phyloP scores from a whole-genome alignment of 176 grass and related monocot species.

The Oryza brachyantha region DNA sequence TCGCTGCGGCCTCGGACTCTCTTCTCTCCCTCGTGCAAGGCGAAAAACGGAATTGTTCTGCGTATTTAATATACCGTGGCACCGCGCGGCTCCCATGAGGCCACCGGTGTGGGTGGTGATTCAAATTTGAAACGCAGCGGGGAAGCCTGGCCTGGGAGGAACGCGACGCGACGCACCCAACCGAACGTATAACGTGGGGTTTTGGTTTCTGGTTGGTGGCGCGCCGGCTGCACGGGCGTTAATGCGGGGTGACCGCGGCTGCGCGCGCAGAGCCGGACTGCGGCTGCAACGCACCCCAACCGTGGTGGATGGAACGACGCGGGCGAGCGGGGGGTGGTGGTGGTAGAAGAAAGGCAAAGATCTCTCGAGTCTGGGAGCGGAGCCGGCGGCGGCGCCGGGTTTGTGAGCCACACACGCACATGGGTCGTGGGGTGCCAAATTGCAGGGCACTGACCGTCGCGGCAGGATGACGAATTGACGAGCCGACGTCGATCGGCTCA shows the following conservation, averaged over 20 bases:
- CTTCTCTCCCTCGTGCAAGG: constrained; percentile 7
- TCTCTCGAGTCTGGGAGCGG: not conserved
- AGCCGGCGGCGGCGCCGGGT: not conserved
- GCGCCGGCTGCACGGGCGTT: not conserved
- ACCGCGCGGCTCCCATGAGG: constrained; percentile 7
- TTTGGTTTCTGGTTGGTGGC: constrained; percentile 11
- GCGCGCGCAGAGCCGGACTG: not conserved
- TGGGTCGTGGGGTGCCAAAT: not conserved
- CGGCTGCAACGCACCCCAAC: too few relatives aligned
- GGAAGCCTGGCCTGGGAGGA: not conserved
- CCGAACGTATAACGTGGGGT: constrained; percentile 3
- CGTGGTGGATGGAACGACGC: too few relatives aligned
- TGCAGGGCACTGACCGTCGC: not conserved
- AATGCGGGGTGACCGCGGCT: constrained; percentile 14
- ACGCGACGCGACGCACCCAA: not conserved
- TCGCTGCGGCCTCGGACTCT: not conserved
- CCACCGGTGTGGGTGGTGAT: constrained; percentile 21
- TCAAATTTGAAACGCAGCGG: constrained; percentile 47
- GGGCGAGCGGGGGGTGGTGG: too few relatives aligned
- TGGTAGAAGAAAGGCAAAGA: too few relatives aligned
- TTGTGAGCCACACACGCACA: constrained; percentile 2
- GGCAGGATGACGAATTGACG: not conserved
- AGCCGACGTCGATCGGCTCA: not conserved
- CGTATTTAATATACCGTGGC: constrained; percentile 40
- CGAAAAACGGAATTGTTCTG: constrained; percentile 31